Evolutionary conservation across 129 eudicot species (phyloP).

Genomic region (Mikania micrantha): DNA sequence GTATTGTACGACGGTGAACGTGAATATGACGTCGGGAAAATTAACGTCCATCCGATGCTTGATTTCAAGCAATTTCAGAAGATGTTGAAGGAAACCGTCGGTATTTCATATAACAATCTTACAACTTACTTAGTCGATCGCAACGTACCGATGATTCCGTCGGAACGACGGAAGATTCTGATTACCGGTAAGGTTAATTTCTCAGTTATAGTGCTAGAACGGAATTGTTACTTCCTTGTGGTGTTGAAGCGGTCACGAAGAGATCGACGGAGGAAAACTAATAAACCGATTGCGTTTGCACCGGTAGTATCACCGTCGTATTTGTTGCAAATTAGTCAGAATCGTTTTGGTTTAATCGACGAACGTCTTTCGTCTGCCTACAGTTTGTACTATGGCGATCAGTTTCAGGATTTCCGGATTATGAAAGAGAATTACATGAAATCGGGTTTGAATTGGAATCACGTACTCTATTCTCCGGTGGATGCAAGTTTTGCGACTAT

Average conservation of each 20-base stretch:
- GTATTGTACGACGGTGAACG: constrained; percentile 59
- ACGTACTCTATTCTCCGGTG: not conserved
- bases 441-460: constrained; percentile 9
- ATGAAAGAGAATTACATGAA: constrained; percentile 26
- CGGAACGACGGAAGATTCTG: constrained; percentile 41
- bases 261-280: constrained; percentile 32
- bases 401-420: constrained; percentile 20
- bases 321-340: constrained; percentile 28
- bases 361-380: constrained; percentile 10
- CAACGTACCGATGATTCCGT: not conserved
- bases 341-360: constrained; percentile 10
- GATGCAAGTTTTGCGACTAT: not conserved
- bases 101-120: constrained; percentile 66
- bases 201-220: constrained; percentile 22
- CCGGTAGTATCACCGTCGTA: constrained; percentile 27
- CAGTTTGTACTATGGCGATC: constrained; percentile 1
- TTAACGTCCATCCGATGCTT: constrained; percentile 32
- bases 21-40: constrained; percentile 38
- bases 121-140: constrained; percentile 48
- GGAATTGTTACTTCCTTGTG: constrained; percentile 45
- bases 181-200: constrained; percentile 66
- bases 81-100: constrained; percentile 43
- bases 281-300: not conserved
- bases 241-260: constrained; percentile 57
- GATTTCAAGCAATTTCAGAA: constrained; percentile 53